Percentiles rank a stretch among this genome's conserved stretches.
These are phyloP conservation scores for Botryotinia calthae DNA, from an alignment of 2,329 filamentous ascomycete species.

Conservation along the genomic window DNA sequence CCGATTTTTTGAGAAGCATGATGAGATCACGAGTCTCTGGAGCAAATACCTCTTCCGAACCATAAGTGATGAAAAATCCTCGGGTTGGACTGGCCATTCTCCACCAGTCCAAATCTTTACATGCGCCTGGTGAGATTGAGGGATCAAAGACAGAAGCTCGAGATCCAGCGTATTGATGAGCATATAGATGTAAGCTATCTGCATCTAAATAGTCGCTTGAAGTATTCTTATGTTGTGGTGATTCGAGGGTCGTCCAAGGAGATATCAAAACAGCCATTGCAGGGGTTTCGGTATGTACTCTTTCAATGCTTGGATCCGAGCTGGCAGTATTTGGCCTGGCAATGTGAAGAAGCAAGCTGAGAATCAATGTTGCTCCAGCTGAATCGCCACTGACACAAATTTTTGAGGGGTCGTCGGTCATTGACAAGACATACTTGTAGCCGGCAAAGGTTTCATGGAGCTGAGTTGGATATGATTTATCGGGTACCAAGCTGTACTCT, in stretches of 20 bases:
- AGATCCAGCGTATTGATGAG: conserved; percentile 62
- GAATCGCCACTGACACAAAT: conserved; percentile 77
- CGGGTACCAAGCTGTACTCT: conserved; percentile 72
- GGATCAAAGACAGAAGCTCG: conserved; percentile 51
- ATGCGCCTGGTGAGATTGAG: conserved; percentile 68
- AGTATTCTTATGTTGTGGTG: conserved; percentile 64
- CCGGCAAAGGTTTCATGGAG: conserved; percentile 66
- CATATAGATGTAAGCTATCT: conserved; percentile 65
- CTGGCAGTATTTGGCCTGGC: conserved; percentile 37
- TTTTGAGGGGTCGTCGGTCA: conserved; percentile 53
- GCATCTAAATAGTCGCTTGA: conserved; percentile 72
- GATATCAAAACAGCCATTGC: conserved; percentile 71
- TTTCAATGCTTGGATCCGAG: neutral
- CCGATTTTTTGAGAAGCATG: conserved; percentile 50
- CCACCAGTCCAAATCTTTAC: conserved; percentile 66
- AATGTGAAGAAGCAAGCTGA: conserved; percentile 70
- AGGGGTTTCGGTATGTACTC: conserved; percentile 39
- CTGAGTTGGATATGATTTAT: conserved; percentile 70
- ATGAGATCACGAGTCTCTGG: conserved; percentile 65
- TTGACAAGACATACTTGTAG: conserved; percentile 66
- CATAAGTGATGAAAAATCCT: conserved; percentile 70
- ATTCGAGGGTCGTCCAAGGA: conserved; percentile 75
- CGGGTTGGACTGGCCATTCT: conserved; percentile 59
- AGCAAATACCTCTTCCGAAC: conserved; percentile 74
- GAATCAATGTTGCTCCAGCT: conserved; percentile 70